Percentiles rank a stretch among this genome's conserved stretches.
phyloP scores from a whole-genome alignment of 2,329 filamentous ascomycete genomes.

The Exserohilum turcica region DNA sequence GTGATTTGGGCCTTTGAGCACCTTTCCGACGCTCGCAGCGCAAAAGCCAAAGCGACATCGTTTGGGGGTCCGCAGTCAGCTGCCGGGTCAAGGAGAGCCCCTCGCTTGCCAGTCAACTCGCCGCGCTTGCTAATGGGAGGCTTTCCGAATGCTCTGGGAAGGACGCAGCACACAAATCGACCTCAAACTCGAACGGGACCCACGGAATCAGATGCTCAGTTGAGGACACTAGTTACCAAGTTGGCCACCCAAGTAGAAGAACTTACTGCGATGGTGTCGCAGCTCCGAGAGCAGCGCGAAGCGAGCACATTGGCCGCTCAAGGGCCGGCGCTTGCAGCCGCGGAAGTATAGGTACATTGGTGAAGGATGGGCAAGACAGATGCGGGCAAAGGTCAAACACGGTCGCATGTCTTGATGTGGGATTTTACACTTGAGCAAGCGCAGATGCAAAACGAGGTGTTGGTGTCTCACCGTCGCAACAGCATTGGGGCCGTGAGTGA shows the following conservation, averaged over 20 bases:
- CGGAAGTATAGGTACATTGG: conserved; percentile 19
- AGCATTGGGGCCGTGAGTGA: conserved; percentile 16
- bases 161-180: conserved; percentile 24
- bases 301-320: conserved; percentile 36
- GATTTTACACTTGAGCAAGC: conserved; percentile 17
- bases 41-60: conserved; percentile 26
- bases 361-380: conserved; percentile 12
- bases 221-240: conserved; percentile 46
- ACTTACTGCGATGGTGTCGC: conserved; percentile 47
- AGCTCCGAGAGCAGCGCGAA: conserved; percentile 45
- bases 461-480: conserved; percentile 29
- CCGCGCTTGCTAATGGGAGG: conserved; percentile 37
- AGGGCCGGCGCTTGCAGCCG: conserved; percentile 46
- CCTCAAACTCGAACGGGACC: conserved; percentile 30
- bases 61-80: conserved; percentile 44
- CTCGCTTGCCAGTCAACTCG: conserved; percentile 41
- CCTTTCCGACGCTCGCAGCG: conserved; percentile 33
- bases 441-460: conserved; percentile 18
- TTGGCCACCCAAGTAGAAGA: conserved; percentile 48
- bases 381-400: conserved; percentile 18
- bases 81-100: conserved; percentile 29
- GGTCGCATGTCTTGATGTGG: conserved; percentile 17
- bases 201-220: conserved; percentile 38
- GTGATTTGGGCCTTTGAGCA: conserved; percentile 71
- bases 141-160: conserved; percentile 23